Conservation (phyloP, 495 filamentous ascomycete species). For the Viridothelium virens region DNA sequence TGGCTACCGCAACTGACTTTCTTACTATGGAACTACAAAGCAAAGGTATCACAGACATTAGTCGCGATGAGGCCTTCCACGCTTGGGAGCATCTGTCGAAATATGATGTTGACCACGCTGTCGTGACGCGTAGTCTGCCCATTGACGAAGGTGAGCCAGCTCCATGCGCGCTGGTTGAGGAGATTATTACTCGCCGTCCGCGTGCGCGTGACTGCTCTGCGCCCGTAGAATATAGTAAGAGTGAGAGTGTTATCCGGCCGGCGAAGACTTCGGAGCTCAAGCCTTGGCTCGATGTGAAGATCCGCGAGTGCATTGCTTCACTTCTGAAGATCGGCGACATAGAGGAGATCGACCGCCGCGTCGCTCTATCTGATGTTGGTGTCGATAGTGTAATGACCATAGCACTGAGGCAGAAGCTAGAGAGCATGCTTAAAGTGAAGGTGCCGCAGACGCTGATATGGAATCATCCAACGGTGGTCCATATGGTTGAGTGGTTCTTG, state of each 20-base stretch:
- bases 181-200: not conserved
- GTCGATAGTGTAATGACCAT: not conserved
- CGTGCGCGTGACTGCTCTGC: no score
- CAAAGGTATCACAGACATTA: slow-evolving; percentile 42
- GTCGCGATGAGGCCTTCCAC: slow-evolving; percentile 37
- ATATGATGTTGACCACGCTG: slow-evolving; percentile 22
- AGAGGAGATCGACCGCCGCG: not conserved
- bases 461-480: slow-evolving; percentile 36
- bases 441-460: slow-evolving; percentile 34
- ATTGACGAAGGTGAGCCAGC: not conserved
- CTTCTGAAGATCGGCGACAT: not conserved
- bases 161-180: not conserved
- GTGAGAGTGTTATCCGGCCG: no score
- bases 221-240: no score
- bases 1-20: slow-evolving; percentile 37
- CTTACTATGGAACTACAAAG: slow-evolving; percentile 38
- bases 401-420: not conserved
- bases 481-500: slow-evolving; percentile 34
- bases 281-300: not conserved
- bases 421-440: not conserved
- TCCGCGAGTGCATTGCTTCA: not conserved
- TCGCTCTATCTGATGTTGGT: not conserved
- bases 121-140: not conserved
- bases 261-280: not conserved
- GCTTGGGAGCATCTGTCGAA: slow-evolving; percentile 38